Conservation (phyloP, 345 rosid genomes). For the Abelmoschus esculentus region DNA sequence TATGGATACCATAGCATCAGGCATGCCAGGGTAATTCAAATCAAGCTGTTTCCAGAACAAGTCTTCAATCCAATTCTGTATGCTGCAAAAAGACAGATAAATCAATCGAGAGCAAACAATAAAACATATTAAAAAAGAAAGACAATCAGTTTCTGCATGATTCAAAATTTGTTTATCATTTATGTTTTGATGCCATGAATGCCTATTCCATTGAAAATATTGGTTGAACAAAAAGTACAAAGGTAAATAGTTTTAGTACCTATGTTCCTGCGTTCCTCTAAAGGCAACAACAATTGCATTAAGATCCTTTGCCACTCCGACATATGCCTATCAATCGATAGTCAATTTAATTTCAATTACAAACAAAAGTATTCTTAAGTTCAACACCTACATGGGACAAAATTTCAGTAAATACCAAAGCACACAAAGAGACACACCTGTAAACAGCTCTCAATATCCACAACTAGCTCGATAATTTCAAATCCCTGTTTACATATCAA, state of each 20-base stretch:
- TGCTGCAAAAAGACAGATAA: conserved; percentile 34
- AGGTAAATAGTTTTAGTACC: conserved; percentile 23
- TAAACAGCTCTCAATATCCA: conserved; percentile 75
- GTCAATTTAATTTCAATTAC: neutral
- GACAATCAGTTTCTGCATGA: neutral
- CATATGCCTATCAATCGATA: conserved; percentile 41
- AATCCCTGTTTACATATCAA: conserved; percentile 52
- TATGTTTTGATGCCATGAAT: neutral
- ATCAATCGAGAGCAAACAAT: conserved; percentile 1
- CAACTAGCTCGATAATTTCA: conserved; percentile 67
- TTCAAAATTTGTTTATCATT: neutral
- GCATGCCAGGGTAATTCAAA: conserved; percentile 85
- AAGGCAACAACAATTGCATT: conserved; percentile 62
- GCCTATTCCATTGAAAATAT: no score
- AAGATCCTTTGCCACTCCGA: conserved; percentile 61
- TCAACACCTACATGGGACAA: neutral
- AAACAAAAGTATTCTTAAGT: neutral
- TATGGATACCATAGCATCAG: conserved; percentile 76
- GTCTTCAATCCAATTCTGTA: conserved; percentile 92
- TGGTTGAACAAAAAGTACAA: neutral
- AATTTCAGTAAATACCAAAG: neutral
- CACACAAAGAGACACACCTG: conserved; percentile 37
- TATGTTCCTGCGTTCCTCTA: conserved; percentile 69
- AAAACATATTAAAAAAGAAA: neutral
- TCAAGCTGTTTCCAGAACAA: conserved; percentile 89